Conservation (phyloP, 208 protist genomes). For the Vickermania spadyakhi region DNA sequence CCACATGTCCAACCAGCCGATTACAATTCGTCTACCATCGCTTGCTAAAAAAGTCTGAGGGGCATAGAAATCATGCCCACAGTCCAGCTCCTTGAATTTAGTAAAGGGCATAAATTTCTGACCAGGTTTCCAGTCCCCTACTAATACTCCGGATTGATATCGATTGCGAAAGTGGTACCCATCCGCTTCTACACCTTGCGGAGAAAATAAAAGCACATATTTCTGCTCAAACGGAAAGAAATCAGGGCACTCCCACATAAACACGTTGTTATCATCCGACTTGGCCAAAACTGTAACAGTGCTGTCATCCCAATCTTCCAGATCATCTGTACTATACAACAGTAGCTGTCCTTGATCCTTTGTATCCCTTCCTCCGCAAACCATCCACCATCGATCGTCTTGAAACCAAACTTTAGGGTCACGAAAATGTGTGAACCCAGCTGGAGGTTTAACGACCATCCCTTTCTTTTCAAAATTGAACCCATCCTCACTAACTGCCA, state of each 20-base stretch:
- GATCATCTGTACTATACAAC: constrained; percentile 53
- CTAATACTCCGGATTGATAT: constrained; percentile 25
- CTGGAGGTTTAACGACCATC: constrained; percentile 59
- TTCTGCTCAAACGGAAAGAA: constrained; percentile 20
- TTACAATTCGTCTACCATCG: constrained; percentile 27
- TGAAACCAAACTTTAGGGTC: constrained; percentile 46
- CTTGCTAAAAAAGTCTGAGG: constrained; percentile 23
- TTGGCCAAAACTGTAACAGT: constrained; percentile 41
- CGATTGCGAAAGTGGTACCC: constrained; percentile 25
- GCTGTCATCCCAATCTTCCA: constrained; percentile 63
- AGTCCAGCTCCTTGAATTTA: constrained; percentile 28
- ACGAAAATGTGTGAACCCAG: constrained; percentile 39
- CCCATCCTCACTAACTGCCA: constrained; percentile 58
- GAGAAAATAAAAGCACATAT: constrained; percentile 29
- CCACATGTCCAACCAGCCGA: constrained; percentile 55
- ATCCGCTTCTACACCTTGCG: constrained; percentile 21
- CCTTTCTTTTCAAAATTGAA: constrained; percentile 55
- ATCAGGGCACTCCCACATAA: constrained; percentile 45
- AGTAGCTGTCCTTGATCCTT: constrained; percentile 59
- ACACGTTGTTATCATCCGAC: constrained; percentile 41
- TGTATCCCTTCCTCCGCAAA: constrained; percentile 33
- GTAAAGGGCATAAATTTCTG: constrained; percentile 21
- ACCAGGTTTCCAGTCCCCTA: constrained; percentile 35
- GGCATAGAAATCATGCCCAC: constrained; percentile 41
- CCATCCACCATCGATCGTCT: constrained; percentile 50